A percentile compares a stretch with the other conserved stretches of the same genome.
Conservation (phyloP, 2,329 filamentous ascomycete species). For the Rhexocercosporidium sp. region DNA sequence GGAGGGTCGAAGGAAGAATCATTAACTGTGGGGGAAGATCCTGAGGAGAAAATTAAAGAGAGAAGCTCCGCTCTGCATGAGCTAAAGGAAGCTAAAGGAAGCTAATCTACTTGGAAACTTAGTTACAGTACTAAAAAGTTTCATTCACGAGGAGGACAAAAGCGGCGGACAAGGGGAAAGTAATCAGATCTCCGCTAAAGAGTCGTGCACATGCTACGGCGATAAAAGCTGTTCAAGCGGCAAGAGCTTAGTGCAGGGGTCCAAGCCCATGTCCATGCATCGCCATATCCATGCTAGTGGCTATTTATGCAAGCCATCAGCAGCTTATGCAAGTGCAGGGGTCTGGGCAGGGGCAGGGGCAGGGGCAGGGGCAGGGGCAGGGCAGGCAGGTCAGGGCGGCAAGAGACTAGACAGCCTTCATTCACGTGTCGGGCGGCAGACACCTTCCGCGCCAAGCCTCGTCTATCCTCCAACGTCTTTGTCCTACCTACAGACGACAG, state of each 20-base stretch:
- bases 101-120: no score
- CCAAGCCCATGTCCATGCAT: neutral
- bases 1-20: no score
- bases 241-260: neutral
- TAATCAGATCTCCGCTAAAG: neutral
- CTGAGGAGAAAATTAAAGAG: neutral
- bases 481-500: no score
- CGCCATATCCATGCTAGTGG: no score
- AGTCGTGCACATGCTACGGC: neutral
- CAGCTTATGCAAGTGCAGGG: no score
- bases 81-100: no score
- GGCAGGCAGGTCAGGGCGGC: no score
- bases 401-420: neutral
- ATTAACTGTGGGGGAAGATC: neutral
- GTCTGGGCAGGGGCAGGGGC: no score
- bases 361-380: no score
- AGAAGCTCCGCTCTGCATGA: no score
- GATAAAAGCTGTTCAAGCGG: neutral
- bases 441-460: neutral
- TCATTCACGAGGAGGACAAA: neutral
- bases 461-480: constrained; percentile 9
- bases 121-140: neutral
- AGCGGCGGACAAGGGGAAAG: neutral
- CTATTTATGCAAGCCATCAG: neutral
- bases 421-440: neutral